Base-by-base conservation (phyloP, 768 basidiomycete species). In the Polyporus arcularius region DNA sequence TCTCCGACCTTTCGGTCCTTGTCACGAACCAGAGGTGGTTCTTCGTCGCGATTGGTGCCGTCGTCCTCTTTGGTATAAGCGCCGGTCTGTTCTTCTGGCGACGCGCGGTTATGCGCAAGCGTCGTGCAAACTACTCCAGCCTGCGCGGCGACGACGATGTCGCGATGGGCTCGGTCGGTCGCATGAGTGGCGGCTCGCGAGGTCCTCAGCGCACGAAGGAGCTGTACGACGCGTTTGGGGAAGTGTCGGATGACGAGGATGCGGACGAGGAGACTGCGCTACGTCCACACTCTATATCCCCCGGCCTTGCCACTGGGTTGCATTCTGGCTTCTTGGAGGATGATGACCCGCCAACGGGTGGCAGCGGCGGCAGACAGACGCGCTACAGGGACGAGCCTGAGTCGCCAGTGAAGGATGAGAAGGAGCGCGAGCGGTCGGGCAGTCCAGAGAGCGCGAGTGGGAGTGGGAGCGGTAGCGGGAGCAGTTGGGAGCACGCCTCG, bases 221-320 rank as follows among this genome's bases (percentile, higher is more conserved):
- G 74, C 71, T 99, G 62, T 98, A 98, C 68, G 95, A 98, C 74
- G 96, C 96, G 16, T 98, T 98, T 75, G 94, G 94, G 39, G 94
- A 94, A 69, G 82, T 87, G 30, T 90, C 88, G 32, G 94, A 93
- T 61, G 90, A 92, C 47, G 87, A 90, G 59, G 87, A 90, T 60
- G 86, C 77, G 14, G 85, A 92, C 67, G 94, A 95, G 70, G 80
- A 81, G 63, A 87, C 87, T 0, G 83, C 82, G 32, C 76, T 96
- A 53, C 79, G 80, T 6, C 69, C 73, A 8, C 61, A 57, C 26
- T 52, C 69, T 31, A 74, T 76, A 68, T 39, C 76, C 60, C 58
- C 69, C 71, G 78, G 76, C 2, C 64, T 55, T 41, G 75, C 65
- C 28, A 65, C 85, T 2, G 83, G 80, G 2, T 89, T 88, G 74